Conservation (phyloP, 78 protist genomes). For the Dictyostelium intermedium region DNA sequence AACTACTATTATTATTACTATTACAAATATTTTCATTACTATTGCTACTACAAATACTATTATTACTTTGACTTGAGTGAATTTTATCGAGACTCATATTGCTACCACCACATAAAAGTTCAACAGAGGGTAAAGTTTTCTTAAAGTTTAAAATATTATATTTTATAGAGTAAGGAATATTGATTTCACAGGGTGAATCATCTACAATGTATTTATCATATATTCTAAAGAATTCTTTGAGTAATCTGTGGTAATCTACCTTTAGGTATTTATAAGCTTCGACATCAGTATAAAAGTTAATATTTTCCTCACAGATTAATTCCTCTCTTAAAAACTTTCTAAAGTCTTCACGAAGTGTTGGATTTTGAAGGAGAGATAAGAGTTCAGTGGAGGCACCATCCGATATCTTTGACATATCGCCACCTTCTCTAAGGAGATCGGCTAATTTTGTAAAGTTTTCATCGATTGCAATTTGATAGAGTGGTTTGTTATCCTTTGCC, state of each 20-base stretch:
- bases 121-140: conserved; percentile 24
- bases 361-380: conserved; percentile 48
- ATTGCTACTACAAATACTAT: neutral
- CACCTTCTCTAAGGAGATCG: conserved; percentile 50
- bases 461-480: conserved; percentile 71
- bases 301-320: conserved; percentile 67
- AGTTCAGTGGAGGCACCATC: conserved; percentile 38
- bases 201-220: conserved; percentile 43
- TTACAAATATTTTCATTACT: neutral
- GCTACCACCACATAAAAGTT: neutral
- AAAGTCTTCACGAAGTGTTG: conserved; percentile 66
- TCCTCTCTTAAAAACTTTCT: conserved; percentile 61
- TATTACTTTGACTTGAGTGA: neutral
- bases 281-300: conserved; percentile 39
- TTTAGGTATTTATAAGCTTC: conserved; percentile 59
- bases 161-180: conserved; percentile 33
- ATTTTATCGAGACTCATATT: neutral
- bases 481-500: conserved; percentile 54
- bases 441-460: conserved; percentile 76
- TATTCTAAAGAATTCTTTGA: conserved; percentile 39
- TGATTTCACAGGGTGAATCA: conserved; percentile 56
- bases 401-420: neutral
- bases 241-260: conserved; percentile 17
- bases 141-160: conserved; percentile 2
- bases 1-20: neutral